phyloP scores from a whole-genome alignment of 2,329 filamentous ascomycete genomes.

The Aspergillus brunneoviolaceus region DNA sequence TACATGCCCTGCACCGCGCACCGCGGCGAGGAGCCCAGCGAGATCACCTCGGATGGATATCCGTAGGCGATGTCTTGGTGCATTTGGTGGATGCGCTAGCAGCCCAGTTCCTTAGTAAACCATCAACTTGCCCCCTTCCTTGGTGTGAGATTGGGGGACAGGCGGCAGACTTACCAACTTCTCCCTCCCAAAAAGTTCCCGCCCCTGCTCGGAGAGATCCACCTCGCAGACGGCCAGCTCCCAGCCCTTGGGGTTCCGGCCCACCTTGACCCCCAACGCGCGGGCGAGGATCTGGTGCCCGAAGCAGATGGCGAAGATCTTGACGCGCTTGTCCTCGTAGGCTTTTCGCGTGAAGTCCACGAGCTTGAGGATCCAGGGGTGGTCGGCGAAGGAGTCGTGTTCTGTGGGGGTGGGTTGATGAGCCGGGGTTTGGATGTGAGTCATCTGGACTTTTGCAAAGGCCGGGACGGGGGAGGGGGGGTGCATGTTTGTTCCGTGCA shows the following conservation, averaged over 20 bases:
- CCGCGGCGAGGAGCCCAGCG: conserved; percentile 62
- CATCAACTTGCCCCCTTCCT: too few species aligned
- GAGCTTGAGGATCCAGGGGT: conserved; percentile 73
- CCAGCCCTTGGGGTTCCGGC: conserved; percentile 69
- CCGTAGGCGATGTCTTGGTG: conserved; percentile 73
- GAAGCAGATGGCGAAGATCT: conserved; percentile 80
- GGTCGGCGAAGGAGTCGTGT: conserved; percentile 70
- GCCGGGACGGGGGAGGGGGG: too few species aligned
- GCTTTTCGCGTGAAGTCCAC: conserved; percentile 66
- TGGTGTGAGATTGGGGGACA: background rate
- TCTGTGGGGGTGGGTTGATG: conserved; percentile 42
- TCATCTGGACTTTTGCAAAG: background rate
- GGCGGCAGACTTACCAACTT: conserved; percentile 51
- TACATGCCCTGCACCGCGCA: conserved; percentile 84
- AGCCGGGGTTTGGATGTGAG: background rate
- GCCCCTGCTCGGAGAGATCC: conserved; percentile 66
- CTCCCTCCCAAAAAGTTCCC: conserved; percentile 68
- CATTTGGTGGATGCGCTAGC: conserved; percentile 70
- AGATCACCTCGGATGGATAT: conserved; percentile 61
- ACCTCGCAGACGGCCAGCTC: conserved; percentile 74
- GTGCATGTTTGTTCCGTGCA: too few species aligned
- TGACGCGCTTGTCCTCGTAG: conserved; percentile 61
- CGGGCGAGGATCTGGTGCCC: conserved; percentile 82
- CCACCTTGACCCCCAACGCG: conserved; percentile 68
- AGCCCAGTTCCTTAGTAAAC: background rate